These are phyloP conservation scores for Miscanthus sacchariflorus DNA, from an alignment of 202 grass and related monocot species.

Conservation along the genomic window DNA sequence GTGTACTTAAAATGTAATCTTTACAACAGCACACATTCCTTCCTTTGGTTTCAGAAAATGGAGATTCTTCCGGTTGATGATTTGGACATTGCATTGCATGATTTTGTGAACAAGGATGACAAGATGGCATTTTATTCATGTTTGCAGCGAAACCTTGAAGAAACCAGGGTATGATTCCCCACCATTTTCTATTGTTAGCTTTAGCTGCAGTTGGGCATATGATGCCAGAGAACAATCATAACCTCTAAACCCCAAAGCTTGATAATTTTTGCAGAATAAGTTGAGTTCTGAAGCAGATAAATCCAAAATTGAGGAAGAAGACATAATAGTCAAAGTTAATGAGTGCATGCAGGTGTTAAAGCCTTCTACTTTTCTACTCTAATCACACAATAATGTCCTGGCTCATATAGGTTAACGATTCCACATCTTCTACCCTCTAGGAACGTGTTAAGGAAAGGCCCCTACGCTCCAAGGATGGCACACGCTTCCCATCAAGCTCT, in stretches of 20 bases:
- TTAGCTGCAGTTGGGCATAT: conserved; percentile 32
- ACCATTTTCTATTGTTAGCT: conserved; percentile 12
- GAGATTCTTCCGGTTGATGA: conserved; percentile 97
- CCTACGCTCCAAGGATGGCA: conserved; percentile 60
- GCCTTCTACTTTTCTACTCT: conserved; percentile 27
- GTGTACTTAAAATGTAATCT: conserved; percentile 1
- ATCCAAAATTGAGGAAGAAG: conserved; percentile 79
- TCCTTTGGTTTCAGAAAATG: conserved; percentile 81
- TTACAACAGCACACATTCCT: background rate
- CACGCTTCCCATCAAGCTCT: conserved; percentile 56
- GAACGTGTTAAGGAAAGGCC: conserved; percentile 85
- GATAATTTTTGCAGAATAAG: conserved; percentile 67
- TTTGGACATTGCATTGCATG: conserved; percentile 97
- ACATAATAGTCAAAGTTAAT: conserved; percentile 84
- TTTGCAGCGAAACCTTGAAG: conserved; percentile 86
- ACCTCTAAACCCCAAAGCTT: conserved; percentile 46
- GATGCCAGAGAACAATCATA: conserved; percentile 27
- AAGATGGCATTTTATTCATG: conserved; percentile 90
- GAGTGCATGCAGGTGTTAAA: conserved; percentile 82
- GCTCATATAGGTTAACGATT: conserved; percentile 32
- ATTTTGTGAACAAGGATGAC: conserved; percentile 99
- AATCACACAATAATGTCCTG: conserved; percentile 27
- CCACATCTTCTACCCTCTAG: conserved; percentile 51
- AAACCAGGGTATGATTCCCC: conserved; percentile 73
- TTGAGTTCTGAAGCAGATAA: conserved; percentile 75